Evolutionary conservation across 179 eudicot species (phyloP), one percentile per base, ranked within the genome.

Genomic region (Dionaea muscipula): DNA sequence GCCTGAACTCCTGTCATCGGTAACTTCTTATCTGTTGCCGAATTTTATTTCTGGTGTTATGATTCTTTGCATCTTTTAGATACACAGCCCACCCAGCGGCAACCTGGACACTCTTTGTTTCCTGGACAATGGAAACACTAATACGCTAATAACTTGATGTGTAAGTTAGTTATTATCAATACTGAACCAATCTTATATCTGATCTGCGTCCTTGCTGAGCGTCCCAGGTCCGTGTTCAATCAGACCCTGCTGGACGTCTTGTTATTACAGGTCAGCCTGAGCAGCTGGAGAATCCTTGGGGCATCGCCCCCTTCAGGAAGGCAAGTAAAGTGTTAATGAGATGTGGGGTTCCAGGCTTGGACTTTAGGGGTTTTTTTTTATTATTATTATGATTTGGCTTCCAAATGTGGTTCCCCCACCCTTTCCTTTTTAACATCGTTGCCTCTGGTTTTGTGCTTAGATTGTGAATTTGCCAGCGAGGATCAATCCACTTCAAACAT

Each of bases 221-320:
- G 59, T 46, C 61, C 64, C 73, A 86, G 95, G 91, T 86, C 9
- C 79, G 91, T 26, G 91, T 78, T 40, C 95, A 82, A 62, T 80
- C 95, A 26, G 95, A 86, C 73, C 91, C 91, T 61, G 86, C 81
- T 55, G 95, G 95, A 49, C 91, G 91, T 39, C 65, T 86, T 58
- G 85, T 83, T 57, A 86, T 86, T 55, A 80, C 91, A 17, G 95
- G 95, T 54, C 84, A 77, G 62, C 95, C 95, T 9, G 95, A 86
- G 75, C 95, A 86, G 63, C 78, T 62, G 49, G 91, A 86, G 58
- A 86, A 83, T 72, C 95, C 95, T 26, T 86, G 95, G 95, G 95
- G 95, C 41, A 84, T 86, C 47, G 72, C 87, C 39, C 81, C 86
- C 39, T 86, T 86, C 57, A 78, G 76, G 72, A 86, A 86, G 95